phyloP scores from a whole-genome alignment of 2,329 filamentous ascomycete genomes.

The Botryotinia calthae region DNA sequence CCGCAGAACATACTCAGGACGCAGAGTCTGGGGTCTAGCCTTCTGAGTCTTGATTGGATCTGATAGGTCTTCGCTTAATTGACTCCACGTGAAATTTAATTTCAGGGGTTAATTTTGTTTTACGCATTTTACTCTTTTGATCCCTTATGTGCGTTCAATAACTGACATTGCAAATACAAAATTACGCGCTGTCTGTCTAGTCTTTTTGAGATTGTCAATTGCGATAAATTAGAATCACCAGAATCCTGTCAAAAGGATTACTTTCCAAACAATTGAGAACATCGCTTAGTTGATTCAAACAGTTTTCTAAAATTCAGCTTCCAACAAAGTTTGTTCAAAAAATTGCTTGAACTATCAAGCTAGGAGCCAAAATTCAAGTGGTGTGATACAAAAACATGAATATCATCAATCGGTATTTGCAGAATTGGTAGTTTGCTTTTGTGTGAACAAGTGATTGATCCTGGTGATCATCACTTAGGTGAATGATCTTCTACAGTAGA shows the following conservation, averaged over 20 bases:
- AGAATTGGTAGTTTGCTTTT: background rate
- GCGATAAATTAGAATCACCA: background rate
- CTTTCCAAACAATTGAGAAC: background rate
- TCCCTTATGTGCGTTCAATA: background rate
- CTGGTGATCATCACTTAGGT: no score
- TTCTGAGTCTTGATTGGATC: background rate
- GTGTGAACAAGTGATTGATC: no score
- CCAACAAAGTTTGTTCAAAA: background rate
- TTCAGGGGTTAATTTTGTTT: background rate
- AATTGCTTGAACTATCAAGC: background rate
- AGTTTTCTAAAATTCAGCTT: background rate
- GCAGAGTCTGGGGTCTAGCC: background rate
- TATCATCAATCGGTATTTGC: background rate
- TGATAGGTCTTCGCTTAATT: background rate
- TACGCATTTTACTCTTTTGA: background rate
- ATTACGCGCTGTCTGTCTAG: no score
- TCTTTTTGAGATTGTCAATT: background rate
- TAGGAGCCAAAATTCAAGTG: background rate
- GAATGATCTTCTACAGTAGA: no score
- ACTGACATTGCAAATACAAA: no score
- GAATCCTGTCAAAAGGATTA: background rate
- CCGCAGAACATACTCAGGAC: background rate
- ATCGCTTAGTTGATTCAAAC: accelerated
- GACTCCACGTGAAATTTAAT: background rate
- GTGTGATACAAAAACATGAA: background rate